These are phyloP conservation scores for Austropuccinia psidii DNA, from an alignment of 1,284 basidiomycete species.

Conservation along the genomic window DNA sequence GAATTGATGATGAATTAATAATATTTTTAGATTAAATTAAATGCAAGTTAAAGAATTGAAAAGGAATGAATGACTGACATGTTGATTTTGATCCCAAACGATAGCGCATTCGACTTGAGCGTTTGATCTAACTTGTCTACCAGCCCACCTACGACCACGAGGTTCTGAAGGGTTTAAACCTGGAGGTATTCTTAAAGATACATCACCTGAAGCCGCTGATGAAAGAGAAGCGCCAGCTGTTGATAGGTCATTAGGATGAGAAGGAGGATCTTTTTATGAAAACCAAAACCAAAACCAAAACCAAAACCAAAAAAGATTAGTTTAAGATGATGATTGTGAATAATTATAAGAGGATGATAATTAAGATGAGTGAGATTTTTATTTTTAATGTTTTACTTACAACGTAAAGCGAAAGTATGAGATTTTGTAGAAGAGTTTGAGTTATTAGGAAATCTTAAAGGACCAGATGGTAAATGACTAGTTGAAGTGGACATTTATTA, in stretches of 20 bases:
- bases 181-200: constrained; percentile 20
- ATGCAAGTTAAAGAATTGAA: neutral
- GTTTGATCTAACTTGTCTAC: neutral
- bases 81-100: constrained; percentile 26
- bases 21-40: neutral
- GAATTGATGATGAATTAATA: neutral
- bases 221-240: constrained; percentile 30
- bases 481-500: constrained; percentile 19
- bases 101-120: constrained; percentile 25
- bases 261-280: constrained; percentile 18
- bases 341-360: neutral
- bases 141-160: constrained; percentile 32
- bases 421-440: neutral
- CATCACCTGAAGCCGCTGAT: constrained; percentile 33
- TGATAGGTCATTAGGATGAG: constrained; percentile 21
- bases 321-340: neutral
- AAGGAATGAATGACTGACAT: constrained; percentile 1
- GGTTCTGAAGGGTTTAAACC: neutral
- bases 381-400: constrained; percentile 1
- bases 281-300: neutral
- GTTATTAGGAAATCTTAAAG: constrained; percentile 12
- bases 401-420: constrained; percentile 26
- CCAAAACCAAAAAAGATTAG: neutral
- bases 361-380: neutral
- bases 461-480: constrained; percentile 29